Conservation (phyloP, 352 stramenopile species). For the Pythium aquatile region DNA sequence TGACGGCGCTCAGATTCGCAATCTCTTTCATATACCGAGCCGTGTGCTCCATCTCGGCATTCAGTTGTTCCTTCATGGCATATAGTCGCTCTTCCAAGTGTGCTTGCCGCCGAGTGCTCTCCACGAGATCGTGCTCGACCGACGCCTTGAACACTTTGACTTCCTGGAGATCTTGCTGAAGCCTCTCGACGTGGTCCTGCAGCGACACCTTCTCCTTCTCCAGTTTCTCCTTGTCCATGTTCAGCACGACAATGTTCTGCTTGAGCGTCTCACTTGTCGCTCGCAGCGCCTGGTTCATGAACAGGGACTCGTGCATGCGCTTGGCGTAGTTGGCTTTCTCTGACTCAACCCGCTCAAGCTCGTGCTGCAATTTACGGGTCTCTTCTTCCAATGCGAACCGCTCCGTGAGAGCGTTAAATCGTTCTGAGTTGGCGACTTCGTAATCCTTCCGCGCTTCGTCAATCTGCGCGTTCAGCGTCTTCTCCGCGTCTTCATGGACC, state of each 20-base stretch:
- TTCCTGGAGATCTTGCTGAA: slow-evolving; percentile 32
- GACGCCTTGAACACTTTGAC: slow-evolving; percentile 38
- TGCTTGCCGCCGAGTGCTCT: slow-evolving; percentile 44
- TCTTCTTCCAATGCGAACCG: slow-evolving; percentile 61
- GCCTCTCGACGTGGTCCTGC: slow-evolving; percentile 31
- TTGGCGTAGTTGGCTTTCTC: slow-evolving; percentile 65
- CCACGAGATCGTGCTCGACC: slow-evolving; percentile 47
- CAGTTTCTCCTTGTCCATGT: slow-evolving; percentile 63
- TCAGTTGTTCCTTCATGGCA: slow-evolving; percentile 69
- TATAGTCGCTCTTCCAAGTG: slow-evolving; percentile 49
- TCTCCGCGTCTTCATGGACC: slow-evolving; percentile 65
- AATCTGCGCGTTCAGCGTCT: slow-evolving; percentile 55
- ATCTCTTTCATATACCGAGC: slow-evolving; percentile 41
- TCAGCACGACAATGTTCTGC: slow-evolving; percentile 47
- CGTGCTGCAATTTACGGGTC: slow-evolving; percentile 48
- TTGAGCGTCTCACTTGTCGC: slow-evolving; percentile 66
- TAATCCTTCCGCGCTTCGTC: slow-evolving; percentile 59
- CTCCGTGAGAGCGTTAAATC: slow-evolving; percentile 62
- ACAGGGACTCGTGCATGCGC: slow-evolving; percentile 69
- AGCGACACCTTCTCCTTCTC: slow-evolving; percentile 37
- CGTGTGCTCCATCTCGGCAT: slow-evolving; percentile 50
- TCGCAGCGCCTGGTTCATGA: slow-evolving; percentile 74
- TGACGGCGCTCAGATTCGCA: slow-evolving; percentile 30
- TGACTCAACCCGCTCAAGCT: slow-evolving; percentile 48
- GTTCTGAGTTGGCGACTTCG: slow-evolving; percentile 65